Evolutionary conservation across 257 asterid genomes (phyloP), one percentile per base, ranked within the genome.

Genomic region (Nicotiana tabacum): DNA sequence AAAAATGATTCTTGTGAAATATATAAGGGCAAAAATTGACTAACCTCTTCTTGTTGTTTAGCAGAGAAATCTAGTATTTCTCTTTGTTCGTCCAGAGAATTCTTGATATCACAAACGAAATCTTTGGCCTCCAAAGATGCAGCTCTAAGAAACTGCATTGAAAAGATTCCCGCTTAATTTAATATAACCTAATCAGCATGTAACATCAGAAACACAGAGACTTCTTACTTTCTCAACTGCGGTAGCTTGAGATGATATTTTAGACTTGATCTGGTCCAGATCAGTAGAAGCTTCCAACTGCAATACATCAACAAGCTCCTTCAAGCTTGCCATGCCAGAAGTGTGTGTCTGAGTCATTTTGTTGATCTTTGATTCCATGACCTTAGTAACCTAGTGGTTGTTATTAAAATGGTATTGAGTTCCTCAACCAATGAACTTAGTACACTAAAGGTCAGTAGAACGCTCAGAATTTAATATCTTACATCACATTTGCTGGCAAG

Each of bases 1-100:
- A 43, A 53, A 24, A 18, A 55, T 46, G 58, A 15, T 30, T 57
- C 43, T 83, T 17, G 64, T 48, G 70, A 83, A 57, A 66, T 61
- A 46, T 39, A 78, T 37, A 55, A 16, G 37, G 30, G 43, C 15
- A 35, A 15, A 39, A 82, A 56, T 57, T 18, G 80, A 65, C 64
- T 9, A 51, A 85, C 98, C 97, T 94, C 95, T 84, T 92, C 88
- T 60, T 88, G 94, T 87, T 90, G 95, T 87, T 91, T 90, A 82
- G 93, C 91, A 69, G 91, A 89, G 88, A 88, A 90, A 64, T 86
- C 91, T 87, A 92, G 55, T 69, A 91, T 67, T 78, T 87, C 81
- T 55, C 86, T 85, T 88, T 91, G 96, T 80, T 92, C 97, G 37
- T 83, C 77, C 57, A 94, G 82, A 72, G 93, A 88, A 74, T 83